Percentiles rank a stretch among this genome's conserved stretches.
Conservation (phyloP, 2,329 filamentous ascomycete species). For the Falciphora oryzae region DNA sequence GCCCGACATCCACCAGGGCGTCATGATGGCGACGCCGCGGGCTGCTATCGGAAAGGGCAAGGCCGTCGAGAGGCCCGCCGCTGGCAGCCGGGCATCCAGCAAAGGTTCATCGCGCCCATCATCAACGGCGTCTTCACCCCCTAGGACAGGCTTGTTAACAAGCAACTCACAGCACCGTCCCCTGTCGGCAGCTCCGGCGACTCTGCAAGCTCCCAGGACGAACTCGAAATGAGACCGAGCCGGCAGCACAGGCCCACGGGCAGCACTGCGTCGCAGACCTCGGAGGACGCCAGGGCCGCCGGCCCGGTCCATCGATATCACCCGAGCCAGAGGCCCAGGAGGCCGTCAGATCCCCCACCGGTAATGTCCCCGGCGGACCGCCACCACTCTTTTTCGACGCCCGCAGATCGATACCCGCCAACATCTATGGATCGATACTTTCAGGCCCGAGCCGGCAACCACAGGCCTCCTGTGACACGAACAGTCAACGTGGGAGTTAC, state of each 20-base stretch:
- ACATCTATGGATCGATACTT: slow-evolving; percentile 4
- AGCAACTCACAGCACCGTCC: slow-evolving; percentile 16
- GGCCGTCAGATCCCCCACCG: slow-evolving; percentile 17
- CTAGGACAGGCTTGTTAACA: slow-evolving; percentile 9
- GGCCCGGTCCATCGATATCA: slow-evolving; percentile 19
- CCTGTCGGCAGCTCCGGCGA: slow-evolving; percentile 31
- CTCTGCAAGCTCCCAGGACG: slow-evolving; percentile 34
- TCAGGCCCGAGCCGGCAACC: neutral
- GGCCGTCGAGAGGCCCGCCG: slow-evolving; percentile 27
- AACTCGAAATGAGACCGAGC: slow-evolving; percentile 31
- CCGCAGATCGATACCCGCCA: slow-evolving; percentile 12
- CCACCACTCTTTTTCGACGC: slow-evolving; percentile 1
- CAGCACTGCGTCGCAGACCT: slow-evolving; percentile 3
- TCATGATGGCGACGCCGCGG: slow-evolving; percentile 13
- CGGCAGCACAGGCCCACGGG: slow-evolving; percentile 6
- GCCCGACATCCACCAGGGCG: slow-evolving; percentile 2
- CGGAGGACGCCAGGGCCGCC: slow-evolving; percentile 6
- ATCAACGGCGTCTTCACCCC: slow-evolving; percentile 3
- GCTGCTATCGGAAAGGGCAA: slow-evolving; percentile 35
- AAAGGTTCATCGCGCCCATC: slow-evolving; percentile 26
- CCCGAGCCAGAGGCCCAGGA: slow-evolving; percentile 19
- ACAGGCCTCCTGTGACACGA: neutral
- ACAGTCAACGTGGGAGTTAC: neutral
- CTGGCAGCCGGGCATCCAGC: slow-evolving; percentile 30
- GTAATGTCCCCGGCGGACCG: neutral